Evolutionary conservation across 352 stramenopile species (phyloP).

Genomic region (Stephanocyclus meneghinianus): DNA sequence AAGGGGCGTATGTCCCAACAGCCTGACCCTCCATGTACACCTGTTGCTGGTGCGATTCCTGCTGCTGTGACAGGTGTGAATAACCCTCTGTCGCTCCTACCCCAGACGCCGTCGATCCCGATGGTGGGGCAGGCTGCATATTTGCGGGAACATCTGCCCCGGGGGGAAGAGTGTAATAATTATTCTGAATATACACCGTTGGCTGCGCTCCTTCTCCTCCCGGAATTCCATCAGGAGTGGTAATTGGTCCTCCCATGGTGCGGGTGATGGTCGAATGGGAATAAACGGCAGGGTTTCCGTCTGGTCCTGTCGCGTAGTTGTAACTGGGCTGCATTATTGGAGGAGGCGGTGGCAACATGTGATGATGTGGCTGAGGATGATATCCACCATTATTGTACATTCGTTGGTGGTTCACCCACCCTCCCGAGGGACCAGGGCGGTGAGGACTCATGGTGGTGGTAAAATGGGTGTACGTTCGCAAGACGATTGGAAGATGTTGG

Average conservation of each 20-base stretch:
- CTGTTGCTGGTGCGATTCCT: slow-evolving; percentile 5
- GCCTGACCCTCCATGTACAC: background rate
- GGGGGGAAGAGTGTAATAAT: slow-evolving; percentile 42
- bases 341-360: background rate
- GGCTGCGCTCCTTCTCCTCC: background rate
- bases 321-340: background rate
- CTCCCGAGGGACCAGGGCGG: background rate
- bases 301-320: background rate
- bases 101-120: background rate
- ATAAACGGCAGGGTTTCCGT: slow-evolving; percentile 6
- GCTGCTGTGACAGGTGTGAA: background rate
- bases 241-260: background rate
- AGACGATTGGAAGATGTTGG: too few relatives aligned
- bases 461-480: too few relatives aligned
- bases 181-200: slow-evolving; percentile 41
- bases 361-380: slow-evolving; percentile 12
- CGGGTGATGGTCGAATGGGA: slow-evolving; percentile 21
- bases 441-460: background rate
- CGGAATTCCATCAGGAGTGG: background rate
- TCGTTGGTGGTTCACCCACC: background rate
- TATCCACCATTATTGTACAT: slow-evolving; percentile 7
- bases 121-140: background rate
- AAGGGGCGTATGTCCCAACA: background rate
- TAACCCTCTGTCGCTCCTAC: background rate
- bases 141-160: background rate